phyloP scores from a whole-genome alignment of 805 yeast species.

The Metschnikowia peoriensis region DNA sequence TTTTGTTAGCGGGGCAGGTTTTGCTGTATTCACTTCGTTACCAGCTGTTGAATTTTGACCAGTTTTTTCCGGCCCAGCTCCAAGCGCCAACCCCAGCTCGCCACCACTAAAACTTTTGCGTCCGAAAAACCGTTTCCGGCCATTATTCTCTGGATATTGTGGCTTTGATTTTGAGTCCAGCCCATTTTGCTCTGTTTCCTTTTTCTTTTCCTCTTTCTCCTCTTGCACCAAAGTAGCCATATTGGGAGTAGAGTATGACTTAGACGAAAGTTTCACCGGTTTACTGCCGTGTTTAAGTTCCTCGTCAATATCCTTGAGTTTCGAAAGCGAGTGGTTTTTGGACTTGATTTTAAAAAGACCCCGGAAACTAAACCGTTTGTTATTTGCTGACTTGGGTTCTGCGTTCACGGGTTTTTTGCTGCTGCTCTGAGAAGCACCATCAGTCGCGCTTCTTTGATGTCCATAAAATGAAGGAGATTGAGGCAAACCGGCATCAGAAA shows the following conservation, averaged over 20 bases:
- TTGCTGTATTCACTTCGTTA: background rate
- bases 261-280: slow-evolving; percentile 22
- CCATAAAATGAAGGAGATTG: background rate
- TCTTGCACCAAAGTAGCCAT: slow-evolving; percentile 15
- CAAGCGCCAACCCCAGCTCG: background rate
- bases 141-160: background rate
- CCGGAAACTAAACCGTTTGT: slow-evolving; percentile 38
- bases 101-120: slow-evolving; percentile 1
- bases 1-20: too few species aligned
- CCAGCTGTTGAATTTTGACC: background rate
- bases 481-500: background rate
- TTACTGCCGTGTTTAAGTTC: slow-evolving; percentile 10
- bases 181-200: background rate
- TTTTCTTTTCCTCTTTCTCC: background rate
- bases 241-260: slow-evolving; percentile 33
- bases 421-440: background rate
- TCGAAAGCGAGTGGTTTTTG: slow-evolving; percentile 25
- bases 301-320: slow-evolving; percentile 12
- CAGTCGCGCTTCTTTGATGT: slow-evolving; percentile 1
- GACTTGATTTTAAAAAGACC: slow-evolving; percentile 39
- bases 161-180: background rate
- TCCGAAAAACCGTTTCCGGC: slow-evolving; percentile 1
- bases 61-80: background rate
- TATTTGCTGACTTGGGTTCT: slow-evolving; percentile 8
- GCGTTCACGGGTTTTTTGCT: background rate